A percentile compares a stretch with the other conserved stretches of the same genome.
phyloP scores from a whole-genome alignment of 257 asterid species.

The Prunella vulgaris region DNA sequence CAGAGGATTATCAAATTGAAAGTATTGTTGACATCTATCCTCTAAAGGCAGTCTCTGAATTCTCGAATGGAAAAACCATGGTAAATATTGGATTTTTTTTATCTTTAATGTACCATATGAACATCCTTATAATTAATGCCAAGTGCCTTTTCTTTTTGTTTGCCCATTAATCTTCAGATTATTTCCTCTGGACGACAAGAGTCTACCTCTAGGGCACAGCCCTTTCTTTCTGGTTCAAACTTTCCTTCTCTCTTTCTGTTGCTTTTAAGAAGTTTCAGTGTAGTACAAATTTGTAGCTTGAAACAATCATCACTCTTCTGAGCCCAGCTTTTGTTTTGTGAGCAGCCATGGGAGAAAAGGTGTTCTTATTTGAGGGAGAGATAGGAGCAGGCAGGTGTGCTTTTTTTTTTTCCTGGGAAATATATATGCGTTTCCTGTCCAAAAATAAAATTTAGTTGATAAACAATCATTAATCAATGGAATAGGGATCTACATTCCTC shows the following conservation, averaged over 20 bases:
- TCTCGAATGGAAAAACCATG: constrained; percentile 56
- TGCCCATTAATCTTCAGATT: constrained; percentile 45
- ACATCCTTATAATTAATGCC: constrained; percentile 20
- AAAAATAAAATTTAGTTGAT: constrained; percentile 12
- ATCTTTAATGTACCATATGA: constrained; percentile 11
- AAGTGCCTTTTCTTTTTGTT: constrained; percentile 21
- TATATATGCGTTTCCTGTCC: constrained; percentile 3
- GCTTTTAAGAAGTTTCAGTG: constrained; percentile 15
- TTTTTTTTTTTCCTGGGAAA: constrained; percentile 30
- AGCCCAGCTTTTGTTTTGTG: constrained; percentile 28
- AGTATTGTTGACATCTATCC: constrained; percentile 61
- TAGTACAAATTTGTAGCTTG: neutral
- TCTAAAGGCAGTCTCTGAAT: constrained; percentile 52
- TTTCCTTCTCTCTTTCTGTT: constrained; percentile 21
- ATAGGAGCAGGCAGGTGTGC: constrained; percentile 87
- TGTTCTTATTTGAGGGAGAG: constrained; percentile 62
- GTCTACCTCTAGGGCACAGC: constrained; percentile 56
- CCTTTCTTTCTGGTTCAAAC: constrained; percentile 74
- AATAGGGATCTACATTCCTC: neutral
- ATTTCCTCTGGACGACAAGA: constrained; percentile 73
- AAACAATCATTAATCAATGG: neutral
- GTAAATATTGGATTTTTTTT: constrained; percentile 31
- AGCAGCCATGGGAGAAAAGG: constrained; percentile 77
- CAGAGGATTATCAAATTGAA: constrained; percentile 56
- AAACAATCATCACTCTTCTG: constrained; percentile 16